phyloP scores from a whole-genome alignment of 192 early-diverging fungal genomes.

The Pecoramyces ruminantium region DNA sequence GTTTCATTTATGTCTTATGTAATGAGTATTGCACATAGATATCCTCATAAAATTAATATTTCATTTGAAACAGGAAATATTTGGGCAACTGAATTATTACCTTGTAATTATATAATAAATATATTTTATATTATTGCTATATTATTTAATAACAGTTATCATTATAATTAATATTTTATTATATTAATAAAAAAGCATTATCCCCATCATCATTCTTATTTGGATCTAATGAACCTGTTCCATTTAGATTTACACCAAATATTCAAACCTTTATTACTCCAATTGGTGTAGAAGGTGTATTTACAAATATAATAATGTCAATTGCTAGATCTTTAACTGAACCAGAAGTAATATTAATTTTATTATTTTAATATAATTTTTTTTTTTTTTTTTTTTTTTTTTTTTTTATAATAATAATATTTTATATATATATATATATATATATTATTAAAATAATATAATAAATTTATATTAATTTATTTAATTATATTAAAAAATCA shows the following conservation, averaged over 20 bases:
- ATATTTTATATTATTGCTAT: no score
- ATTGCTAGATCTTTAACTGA: conserved; percentile 68
- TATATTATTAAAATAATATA: no score
- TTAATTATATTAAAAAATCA: no score
- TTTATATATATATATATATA: no score
- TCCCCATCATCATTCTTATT: conserved; percentile 23
- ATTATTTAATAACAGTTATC: no score
- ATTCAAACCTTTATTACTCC: conserved; percentile 89
- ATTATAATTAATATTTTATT: neutral
- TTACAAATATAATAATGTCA: conserved; percentile 66
- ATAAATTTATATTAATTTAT: no score
- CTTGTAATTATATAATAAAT: conserved; percentile 28
- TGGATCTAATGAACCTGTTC: conserved; percentile 64
- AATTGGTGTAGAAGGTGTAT: conserved; percentile 83
- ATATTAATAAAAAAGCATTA: conserved; percentile 9
- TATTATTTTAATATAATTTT: no score
- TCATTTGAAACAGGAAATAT: conserved; percentile 73
- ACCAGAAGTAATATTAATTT: conserved; percentile 30
- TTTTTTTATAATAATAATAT: no score
- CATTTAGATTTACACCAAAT: conserved; percentile 96
- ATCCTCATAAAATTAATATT: conserved; percentile 75
- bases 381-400: no score
- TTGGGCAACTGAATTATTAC: conserved; percentile 71
- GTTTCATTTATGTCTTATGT: conserved; percentile 84
- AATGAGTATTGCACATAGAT: conserved; percentile 69